Base-by-base conservation (phyloP, 2,329 filamentous ascomycete species). In the Sclerotinia borealis region DNA sequence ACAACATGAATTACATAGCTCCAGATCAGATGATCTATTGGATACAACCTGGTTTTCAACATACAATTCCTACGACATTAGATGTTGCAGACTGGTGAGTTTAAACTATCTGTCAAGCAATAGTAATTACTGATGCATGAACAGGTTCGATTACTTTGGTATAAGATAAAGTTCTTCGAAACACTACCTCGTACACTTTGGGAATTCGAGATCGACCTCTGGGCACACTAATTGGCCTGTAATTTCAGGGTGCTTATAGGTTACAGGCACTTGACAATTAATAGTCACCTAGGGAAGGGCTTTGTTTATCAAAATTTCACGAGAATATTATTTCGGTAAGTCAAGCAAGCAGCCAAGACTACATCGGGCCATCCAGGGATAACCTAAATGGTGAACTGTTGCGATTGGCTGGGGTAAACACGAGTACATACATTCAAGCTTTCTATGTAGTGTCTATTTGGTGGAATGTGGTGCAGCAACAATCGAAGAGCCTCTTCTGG, bases 351-450 rank as follows among this genome's bases (percentile, higher is more conserved):
- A 25, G n/a, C 29, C 15, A 27, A 27, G 22, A 15, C 10, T 17
- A n/a, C 1, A 39, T 29, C 5, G 9, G 27, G 31, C 15, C 27
- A 50, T 22, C 7, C 56, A 39, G 13, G 56, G 17, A 15, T 59
- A 49, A 39, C 43, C 9, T 22, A 36, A 49, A 31, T 7, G 15
- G 34, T 10, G 22, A 17, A 48, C 6, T 25, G 34, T 31, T 59
- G 56, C 56, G 34, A 59, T 49, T 59, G 56, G 56, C 22, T 50
- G 56, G 56, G 56, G 27, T 59, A 50, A 59, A 37, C 3, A 22
- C 25, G 37, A 22, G 11, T n/a, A n/a, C 41, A 22, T 3, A 36
- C 13, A 15, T 51, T 36, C 49, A 34, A 34, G 25, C 51, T 13
- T n/a, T n/a, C n/a, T n/a, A n/a, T n/a, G n/a, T n/a, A n/a, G 10